A percentile compares a stretch with the other conserved stretches of the same genome.
phyloP scores from a whole-genome alignment of 2,329 filamentous ascomycete species.

The Allantophomopsis lycopodina region DNA sequence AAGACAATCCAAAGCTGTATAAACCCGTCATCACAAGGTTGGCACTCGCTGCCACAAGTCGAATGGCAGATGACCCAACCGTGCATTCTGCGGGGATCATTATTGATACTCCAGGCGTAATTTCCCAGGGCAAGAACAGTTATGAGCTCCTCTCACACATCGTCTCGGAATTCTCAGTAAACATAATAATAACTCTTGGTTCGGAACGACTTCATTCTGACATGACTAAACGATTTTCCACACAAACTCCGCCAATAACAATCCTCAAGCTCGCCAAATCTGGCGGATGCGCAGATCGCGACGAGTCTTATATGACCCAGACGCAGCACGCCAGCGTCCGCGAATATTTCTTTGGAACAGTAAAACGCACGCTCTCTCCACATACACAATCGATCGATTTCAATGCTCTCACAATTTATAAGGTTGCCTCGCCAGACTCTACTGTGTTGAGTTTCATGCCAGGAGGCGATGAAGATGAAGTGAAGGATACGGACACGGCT shows the following conservation, averaged over 20 bases:
- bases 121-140: slow-evolving; percentile 49
- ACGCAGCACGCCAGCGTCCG: slow-evolving; percentile 65
- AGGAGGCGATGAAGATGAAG: neutral
- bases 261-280: slow-evolving; percentile 75
- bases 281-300: slow-evolving; percentile 68
- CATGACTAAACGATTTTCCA: slow-evolving; percentile 54
- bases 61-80: slow-evolving; percentile 61
- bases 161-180: slow-evolving; percentile 57
- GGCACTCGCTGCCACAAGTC: slow-evolving; percentile 63
- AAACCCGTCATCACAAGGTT: slow-evolving; percentile 62
- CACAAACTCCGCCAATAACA: slow-evolving; percentile 43
- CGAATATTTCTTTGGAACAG: slow-evolving; percentile 88
- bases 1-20: slow-evolving; percentile 61
- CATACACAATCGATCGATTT: slow-evolving; percentile 79
- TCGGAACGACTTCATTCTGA: slow-evolving; percentile 65
- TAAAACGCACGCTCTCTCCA: slow-evolving; percentile 65
- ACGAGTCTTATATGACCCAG: slow-evolving; percentile 60
- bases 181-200: slow-evolving; percentile 69
- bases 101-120: slow-evolving; percentile 67
- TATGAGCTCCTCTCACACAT: slow-evolving; percentile 75
- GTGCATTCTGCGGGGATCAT: slow-evolving; percentile 66
- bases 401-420: slow-evolving; percentile 60
- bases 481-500: slow-evolving; percentile 3
- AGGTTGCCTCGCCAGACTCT: slow-evolving; percentile 38
- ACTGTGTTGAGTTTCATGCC: slow-evolving; percentile 7